Evolutionary conservation across 2,329 filamentous ascomycete genomes (phyloP).

Genomic region (Aspergillus unguis): DNA sequence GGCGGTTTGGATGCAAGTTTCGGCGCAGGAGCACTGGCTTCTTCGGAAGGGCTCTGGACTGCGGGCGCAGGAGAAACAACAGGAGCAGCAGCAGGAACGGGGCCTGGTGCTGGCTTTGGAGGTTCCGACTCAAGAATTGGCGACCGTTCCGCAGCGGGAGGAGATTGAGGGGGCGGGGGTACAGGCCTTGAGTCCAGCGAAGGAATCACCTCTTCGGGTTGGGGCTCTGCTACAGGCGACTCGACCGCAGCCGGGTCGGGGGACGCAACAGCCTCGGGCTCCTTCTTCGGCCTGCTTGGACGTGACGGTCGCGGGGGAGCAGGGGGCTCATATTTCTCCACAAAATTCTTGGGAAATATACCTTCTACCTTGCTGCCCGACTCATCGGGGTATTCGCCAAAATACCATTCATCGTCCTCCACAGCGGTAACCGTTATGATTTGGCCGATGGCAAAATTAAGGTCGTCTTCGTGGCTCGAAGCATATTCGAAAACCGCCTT

Average conservation of each 20-base stretch:
- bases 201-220: constrained; percentile 25
- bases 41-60: constrained; percentile 25
- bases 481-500: constrained; percentile 93
- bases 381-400: constrained; percentile 78
- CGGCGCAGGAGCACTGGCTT: constrained; percentile 38
- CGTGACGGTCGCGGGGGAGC: constrained; percentile 82
- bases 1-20: constrained; percentile 56
- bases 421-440: constrained; percentile 90
- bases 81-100: constrained; percentile 25
- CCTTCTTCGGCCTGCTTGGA: constrained; percentile 65
- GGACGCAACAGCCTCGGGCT: constrained; percentile 43
- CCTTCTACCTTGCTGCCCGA: constrained; percentile 73
- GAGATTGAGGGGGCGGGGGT: constrained; percentile 24
- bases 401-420: constrained; percentile 93
- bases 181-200: constrained; percentile 19
- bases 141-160: constrained; percentile 24
- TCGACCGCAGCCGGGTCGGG: constrained; percentile 32
- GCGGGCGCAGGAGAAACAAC: constrained; percentile 22
- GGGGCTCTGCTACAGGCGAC: constrained; percentile 26
- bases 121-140: constrained; percentile 27
- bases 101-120: constrained; percentile 22
- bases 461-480: constrained; percentile 91
- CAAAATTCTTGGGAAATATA: constrained; percentile 94
- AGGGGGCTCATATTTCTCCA: constrained; percentile 90
- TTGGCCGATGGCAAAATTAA: constrained; percentile 79